phyloP scores from a whole-genome alignment of 345 rosid genomes.

The Pistacia vera region DNA sequence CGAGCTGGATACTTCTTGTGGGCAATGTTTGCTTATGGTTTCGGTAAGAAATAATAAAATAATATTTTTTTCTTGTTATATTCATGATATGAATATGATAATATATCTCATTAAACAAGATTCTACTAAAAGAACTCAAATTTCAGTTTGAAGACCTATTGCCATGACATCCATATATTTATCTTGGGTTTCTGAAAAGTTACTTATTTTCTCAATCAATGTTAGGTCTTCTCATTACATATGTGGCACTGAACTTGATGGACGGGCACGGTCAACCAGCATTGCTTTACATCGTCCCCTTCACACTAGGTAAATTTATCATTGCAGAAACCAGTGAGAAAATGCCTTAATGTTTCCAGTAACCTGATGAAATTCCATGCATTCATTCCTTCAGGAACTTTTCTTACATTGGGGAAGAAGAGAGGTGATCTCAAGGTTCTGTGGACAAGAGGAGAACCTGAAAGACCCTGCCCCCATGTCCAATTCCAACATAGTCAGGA shows the following conservation, averaged over 20 bases:
- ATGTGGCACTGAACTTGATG: constrained; percentile 90
- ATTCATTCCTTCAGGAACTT: constrained; percentile 59
- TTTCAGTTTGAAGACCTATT: neutral
- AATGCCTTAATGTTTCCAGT: neutral
- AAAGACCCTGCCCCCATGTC: constrained; percentile 74
- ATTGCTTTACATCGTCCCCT: constrained; percentile 89
- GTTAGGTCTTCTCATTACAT: constrained; percentile 91
- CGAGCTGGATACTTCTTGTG: constrained; percentile 91
- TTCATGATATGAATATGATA: neutral
- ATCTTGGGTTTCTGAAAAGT: neutral
- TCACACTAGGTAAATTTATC: constrained; percentile 70
- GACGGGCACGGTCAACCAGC: constrained; percentile 99
- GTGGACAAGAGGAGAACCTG: constrained; percentile 87
- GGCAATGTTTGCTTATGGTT: constrained; percentile 94
- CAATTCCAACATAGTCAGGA: constrained; percentile 35
- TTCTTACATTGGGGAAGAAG: constrained; percentile 65
- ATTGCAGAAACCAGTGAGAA: neutral
- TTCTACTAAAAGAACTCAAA: neutral
- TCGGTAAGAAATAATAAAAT: constrained; percentile 49
- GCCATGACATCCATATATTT: too few species aligned
- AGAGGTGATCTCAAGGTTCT: constrained; percentile 72
- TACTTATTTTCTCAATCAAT: neutral
- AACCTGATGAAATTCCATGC: neutral
- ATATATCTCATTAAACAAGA: neutral
- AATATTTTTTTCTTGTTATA: constrained; percentile 7